Conservation (phyloP, 306 rosid species). For the Echinosophora koreensis region DNA sequence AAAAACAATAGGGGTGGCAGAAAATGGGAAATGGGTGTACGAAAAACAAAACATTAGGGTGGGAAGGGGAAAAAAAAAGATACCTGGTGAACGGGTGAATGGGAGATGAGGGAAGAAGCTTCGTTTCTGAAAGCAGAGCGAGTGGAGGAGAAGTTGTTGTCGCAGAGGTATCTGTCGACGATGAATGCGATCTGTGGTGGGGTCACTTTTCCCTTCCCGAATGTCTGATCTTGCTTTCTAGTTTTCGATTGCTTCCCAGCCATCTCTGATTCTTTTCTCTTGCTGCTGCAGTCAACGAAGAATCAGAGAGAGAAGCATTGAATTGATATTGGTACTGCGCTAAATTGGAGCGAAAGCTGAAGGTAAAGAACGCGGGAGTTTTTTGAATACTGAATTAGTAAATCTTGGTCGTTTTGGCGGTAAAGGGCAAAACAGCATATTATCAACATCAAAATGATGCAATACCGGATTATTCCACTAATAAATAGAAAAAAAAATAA, state of each 20-base stretch:
- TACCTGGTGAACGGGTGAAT: conserved; percentile 79
- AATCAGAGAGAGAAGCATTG: neutral
- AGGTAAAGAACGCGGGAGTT: neutral
- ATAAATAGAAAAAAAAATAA: too few species aligned
- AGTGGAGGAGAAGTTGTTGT: conserved; percentile 65
- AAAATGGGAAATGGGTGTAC: neutral
- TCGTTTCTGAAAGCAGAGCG: conserved; percentile 71
- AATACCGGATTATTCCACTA: neutral
- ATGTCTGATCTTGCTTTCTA: conserved; percentile 49
- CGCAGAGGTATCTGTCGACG: conserved; percentile 78
- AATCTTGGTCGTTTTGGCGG: conserved; percentile 22
- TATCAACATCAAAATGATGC: too few species aligned
- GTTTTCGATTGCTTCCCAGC: conserved; percentile 67
- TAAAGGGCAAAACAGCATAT: neutral
- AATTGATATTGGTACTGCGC: neutral
- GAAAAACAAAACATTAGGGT: neutral
- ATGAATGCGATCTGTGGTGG: conserved; percentile 85
- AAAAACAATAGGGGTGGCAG: neutral
- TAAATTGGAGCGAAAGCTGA: neutral
- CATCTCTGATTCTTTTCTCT: conserved; percentile 46
- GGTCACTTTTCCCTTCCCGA: conserved; percentile 70
- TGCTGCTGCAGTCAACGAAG: neutral
- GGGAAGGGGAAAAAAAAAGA: too few species aligned
- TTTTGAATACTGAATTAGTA: neutral
- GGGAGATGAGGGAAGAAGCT: conserved; percentile 78